Evolutionary conservation across 2,329 filamentous ascomycete genomes (phyloP).

Genomic region (Alternaria sp.): DNA sequence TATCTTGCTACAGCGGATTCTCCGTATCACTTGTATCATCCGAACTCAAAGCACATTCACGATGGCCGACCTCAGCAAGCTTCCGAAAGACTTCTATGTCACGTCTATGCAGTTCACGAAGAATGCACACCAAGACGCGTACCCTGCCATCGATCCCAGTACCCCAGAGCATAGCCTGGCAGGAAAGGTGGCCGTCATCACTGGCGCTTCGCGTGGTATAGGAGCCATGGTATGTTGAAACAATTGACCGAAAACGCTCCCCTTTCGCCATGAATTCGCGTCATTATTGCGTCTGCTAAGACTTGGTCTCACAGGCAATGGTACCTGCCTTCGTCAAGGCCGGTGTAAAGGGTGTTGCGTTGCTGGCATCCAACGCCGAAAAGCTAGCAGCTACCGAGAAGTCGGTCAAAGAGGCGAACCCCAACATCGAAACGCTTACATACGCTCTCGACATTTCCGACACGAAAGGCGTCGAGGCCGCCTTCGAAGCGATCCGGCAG

Average conservation of each 20-base stretch:
- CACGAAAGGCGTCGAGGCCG: conserved; percentile 17
- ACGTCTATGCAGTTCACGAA: conserved; percentile 17
- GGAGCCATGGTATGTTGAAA: conserved; percentile 30
- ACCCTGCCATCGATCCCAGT: conserved; percentile 50
- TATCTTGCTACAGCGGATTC: neutral
- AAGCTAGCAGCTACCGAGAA: conserved; percentile 32
- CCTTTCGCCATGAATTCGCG: neutral
- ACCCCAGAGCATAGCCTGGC: conserved; percentile 36
- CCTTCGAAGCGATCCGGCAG: conserved; percentile 21
- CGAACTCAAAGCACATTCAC: neutral
- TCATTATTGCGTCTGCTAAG: neutral
- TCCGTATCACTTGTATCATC: neutral
- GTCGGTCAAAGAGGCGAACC: conserved; percentile 35
- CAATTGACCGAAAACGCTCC: neutral
- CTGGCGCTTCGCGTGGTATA: conserved; percentile 50
- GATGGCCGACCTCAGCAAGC: conserved; percentile 16
- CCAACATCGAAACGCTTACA: conserved; percentile 36
- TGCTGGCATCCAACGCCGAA: conserved; percentile 36
- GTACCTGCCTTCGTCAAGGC: conserved; percentile 45
- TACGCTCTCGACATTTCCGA: conserved; percentile 38
- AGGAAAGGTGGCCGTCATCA: conserved; percentile 50
- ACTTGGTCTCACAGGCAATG: conserved; percentile 26
- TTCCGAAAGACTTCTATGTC: conserved; percentile 19
- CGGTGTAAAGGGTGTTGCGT: conserved; percentile 40
- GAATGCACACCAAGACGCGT: conserved; percentile 41